Evolutionary conservation across 2,329 filamentous ascomycete genomes (phyloP).

Genomic region (Lachnellula occidentalis): DNA sequence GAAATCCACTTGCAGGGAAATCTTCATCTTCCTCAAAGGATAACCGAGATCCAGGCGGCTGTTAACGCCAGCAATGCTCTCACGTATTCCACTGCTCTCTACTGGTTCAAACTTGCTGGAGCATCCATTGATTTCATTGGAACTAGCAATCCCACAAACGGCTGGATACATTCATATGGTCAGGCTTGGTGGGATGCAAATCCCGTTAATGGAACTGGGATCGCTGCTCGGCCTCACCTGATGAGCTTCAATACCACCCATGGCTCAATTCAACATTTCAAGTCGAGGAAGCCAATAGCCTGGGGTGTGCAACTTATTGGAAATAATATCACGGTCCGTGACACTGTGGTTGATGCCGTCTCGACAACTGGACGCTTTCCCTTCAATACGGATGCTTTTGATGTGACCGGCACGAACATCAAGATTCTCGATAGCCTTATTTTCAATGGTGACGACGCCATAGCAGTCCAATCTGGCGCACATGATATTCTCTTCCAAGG

Average conservation of each 20-base stretch:
- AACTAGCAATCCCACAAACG: slow-evolving; percentile 32
- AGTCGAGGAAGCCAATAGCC: slow-evolving; percentile 39
- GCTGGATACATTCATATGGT: slow-evolving; percentile 42
- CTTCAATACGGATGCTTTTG: slow-evolving; percentile 31
- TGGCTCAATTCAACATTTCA: slow-evolving; percentile 35
- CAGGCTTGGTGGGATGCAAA: slow-evolving; percentile 43
- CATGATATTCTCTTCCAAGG: slow-evolving; percentile 35
- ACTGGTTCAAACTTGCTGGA: slow-evolving; percentile 37
- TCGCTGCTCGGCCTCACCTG: slow-evolving; percentile 36
- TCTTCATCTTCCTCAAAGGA: slow-evolving; percentile 37
- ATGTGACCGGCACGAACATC: slow-evolving; percentile 30
- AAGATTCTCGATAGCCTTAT: slow-evolving; percentile 29
- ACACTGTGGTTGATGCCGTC: slow-evolving; percentile 34
- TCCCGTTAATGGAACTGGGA: slow-evolving; percentile 34
- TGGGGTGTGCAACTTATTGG: slow-evolving; percentile 38
- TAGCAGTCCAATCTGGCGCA: slow-evolving; percentile 35
- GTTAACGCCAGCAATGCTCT: slow-evolving; percentile 30
- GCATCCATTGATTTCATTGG: slow-evolving; percentile 32
- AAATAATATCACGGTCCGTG: slow-evolving; percentile 35
- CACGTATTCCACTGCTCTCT: slow-evolving; percentile 26
- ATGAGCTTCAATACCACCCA: slow-evolving; percentile 35
- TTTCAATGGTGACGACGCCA: slow-evolving; percentile 41
- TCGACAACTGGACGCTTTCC: slow-evolving; percentile 4
- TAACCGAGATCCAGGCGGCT: slow-evolving; percentile 34
- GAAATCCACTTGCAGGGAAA: slow-evolving; percentile 39